A percentile compares a stretch with the other conserved stretches of the same genome.
Conservation (phyloP, 495 filamentous ascomycete genomes). For the Trichoderma erinaceum region DNA sequence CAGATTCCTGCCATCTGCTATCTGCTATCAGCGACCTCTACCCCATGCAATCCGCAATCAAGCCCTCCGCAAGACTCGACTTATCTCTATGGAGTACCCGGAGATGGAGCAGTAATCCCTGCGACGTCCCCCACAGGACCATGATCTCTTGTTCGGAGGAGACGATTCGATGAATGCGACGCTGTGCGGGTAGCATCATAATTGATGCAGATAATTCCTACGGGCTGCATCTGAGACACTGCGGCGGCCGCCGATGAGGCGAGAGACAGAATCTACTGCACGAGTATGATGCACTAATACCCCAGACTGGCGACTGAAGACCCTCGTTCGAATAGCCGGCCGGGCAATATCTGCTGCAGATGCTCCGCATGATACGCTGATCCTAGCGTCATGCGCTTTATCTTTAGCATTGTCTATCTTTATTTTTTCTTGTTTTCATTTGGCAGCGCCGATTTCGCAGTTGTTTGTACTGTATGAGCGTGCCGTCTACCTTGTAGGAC, state of each 20-base stretch:
- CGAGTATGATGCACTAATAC: too few species aligned
- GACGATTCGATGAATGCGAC: neutral
- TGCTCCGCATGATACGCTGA: neutral
- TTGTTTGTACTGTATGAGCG: neutral
- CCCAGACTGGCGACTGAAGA: neutral
- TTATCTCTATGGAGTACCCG: neutral
- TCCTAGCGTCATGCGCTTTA: neutral
- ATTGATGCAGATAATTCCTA: neutral
- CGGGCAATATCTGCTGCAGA: neutral
- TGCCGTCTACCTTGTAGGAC: neutral
- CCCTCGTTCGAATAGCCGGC: neutral
- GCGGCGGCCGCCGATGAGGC: neutral
- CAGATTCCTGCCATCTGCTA: neutral
- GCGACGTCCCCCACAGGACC: neutral
- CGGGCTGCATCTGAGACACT: neutral
- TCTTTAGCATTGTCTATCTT: too few species aligned
- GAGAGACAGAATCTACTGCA: neutral
- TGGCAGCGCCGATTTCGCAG: neutral
- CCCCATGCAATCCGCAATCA: conserved; percentile 1
- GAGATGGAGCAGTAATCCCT: neutral
- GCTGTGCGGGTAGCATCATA: neutral
- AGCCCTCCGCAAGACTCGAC: too few species aligned
- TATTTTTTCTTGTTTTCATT: neutral
- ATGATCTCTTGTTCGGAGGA: neutral
- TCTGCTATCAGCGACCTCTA: neutral